Base-by-base conservation (phyloP, 495 filamentous ascomycete genomes). In the Xylona heveae region DNA sequence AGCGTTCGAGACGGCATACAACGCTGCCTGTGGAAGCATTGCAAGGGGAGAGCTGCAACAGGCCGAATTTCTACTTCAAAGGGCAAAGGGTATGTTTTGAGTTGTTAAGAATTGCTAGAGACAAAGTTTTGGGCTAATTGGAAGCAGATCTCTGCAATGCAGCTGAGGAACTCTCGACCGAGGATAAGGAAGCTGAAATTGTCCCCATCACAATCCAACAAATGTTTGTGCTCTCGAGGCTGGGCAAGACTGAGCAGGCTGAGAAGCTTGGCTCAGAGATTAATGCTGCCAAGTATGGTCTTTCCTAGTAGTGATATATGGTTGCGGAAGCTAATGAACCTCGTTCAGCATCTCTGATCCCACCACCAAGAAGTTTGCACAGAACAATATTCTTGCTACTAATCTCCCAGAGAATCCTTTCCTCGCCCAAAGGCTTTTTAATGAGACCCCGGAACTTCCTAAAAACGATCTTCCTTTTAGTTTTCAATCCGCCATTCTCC, bases 1-100 rank as follows among this genome's bases (percentile, higher is more conserved):
- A 45, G 72, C 74, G 3, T 97, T 95, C 42, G 88, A 97, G 52
- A 90, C 76, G 3, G 67, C 81, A 0, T 97, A 84, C 53, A 97
- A 97, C 57, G 72, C 75, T 5, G 90, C 84, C 15, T 95, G 85
- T 48, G 66, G 65, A 26, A 75, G 72, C 47, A 77, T 95, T 45
- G 80, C 81, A 6, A 62, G 73, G 37, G 78, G 75, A 7, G 79
- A 83, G 40, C 65, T 84, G 30, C 55, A 48, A 13, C 71, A 83
- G 44, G 81, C 68, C 3, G 69, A 77, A 33, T 50, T 92, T 12
- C 58, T 95, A 27, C 54, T 99, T 21, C 83, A 78, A 54, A 66
- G 81, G 33, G 77, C 90, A 6, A 74, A 70, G 52, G 64, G 71
- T 75, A 44, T 16, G 54, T 9, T 14, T 25, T 28, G n/a, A 28